Evolutionary conservation across 805 yeast species (phyloP).

Genomic region (Cyberlindnera samutprakarnensis): DNA sequence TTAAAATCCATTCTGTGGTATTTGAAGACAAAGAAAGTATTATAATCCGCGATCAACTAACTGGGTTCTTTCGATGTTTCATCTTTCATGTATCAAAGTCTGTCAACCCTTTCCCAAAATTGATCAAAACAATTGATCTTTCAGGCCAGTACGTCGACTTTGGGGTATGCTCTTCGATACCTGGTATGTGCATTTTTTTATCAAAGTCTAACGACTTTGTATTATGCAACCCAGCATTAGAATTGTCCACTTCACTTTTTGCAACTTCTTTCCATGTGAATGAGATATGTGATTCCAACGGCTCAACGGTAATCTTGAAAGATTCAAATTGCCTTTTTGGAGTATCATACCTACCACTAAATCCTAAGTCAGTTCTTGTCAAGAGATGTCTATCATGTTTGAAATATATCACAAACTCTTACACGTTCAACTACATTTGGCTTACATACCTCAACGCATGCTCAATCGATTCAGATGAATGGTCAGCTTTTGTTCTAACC

Average conservation of each 20-base stretch:
- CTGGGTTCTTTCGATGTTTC: conserved; percentile 40
- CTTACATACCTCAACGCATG: conserved; percentile 54
- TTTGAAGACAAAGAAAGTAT: conserved; percentile 56
- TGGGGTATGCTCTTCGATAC: conserved; percentile 26
- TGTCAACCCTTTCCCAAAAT: conserved; percentile 26
- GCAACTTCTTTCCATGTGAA: conserved; percentile 4
- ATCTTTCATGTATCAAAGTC: conserved; percentile 33
- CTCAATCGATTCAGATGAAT: conserved; percentile 40
- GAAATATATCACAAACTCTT: conserved; percentile 48
- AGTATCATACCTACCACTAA: conserved; percentile 32
- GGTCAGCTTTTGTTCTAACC: conserved; percentile 52
- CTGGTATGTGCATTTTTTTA: conserved; percentile 40
- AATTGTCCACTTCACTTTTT: conserved; percentile 32
- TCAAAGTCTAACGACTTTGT: conserved; percentile 28
- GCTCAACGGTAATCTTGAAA: no score
- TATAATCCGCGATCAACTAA: conserved; percentile 39
- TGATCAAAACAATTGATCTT: conserved; percentile 25
- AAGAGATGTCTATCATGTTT: conserved; percentile 40
- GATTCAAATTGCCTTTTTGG: no score
- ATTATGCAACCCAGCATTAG: conserved; percentile 52
- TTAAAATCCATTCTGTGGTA: conserved; percentile 32
- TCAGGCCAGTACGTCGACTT: conserved; percentile 30
- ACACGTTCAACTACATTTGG: conserved; percentile 50
- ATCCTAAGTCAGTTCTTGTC: conserved; percentile 40
- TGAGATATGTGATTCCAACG: conserved; percentile 7